These are phyloP conservation scores for Collybiopsis luxurians DNA, from an alignment of 768 basidiomycete genomes.

Conservation along the genomic window DNA sequence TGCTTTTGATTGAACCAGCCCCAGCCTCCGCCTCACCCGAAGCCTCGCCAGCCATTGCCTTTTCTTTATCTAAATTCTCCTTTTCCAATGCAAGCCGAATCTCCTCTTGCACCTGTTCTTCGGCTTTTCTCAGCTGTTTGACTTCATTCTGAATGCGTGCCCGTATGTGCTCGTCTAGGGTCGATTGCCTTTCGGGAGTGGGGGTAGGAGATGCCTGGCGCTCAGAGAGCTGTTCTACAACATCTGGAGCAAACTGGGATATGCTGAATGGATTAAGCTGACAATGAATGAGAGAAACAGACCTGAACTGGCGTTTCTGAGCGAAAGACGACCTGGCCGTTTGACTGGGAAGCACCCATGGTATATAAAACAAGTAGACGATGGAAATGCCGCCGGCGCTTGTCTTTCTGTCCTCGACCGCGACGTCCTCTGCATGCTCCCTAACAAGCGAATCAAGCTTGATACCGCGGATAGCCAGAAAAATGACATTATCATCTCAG, in stretches of 20 bases:
- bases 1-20: constrained; percentile 51
- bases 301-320: constrained; percentile 56
- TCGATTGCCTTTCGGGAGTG: constrained; percentile 66
- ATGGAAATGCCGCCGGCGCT: too few relatives aligned
- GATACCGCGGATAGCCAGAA: constrained; percentile 7
- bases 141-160: constrained; percentile 71
- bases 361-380: too few relatives aligned
- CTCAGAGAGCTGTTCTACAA: constrained; percentile 78
- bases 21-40: constrained; percentile 32
- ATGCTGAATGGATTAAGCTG: constrained; percentile 5
- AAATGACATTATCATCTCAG: constrained; percentile 11
- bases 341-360: constrained; percentile 77
- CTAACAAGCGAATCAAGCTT: constrained; percentile 9
- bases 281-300: constrained; percentile 14
- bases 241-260: constrained; percentile 74
- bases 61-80: constrained; percentile 84
- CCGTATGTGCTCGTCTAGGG: constrained; percentile 72
- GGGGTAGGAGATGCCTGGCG: constrained; percentile 55
- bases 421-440: too few relatives aligned
- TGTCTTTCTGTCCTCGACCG: too few relatives aligned
- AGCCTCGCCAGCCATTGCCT: constrained; percentile 43
- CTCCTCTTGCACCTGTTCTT: constrained; percentile 64
- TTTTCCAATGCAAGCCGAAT: constrained; percentile 81
- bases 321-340: constrained; percentile 56
- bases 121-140: constrained; percentile 61